Evolutionary conservation across 2,329 filamentous ascomycete genomes (phyloP), one percentile per base, ranked within the genome.

Genomic region (Phaeosphaeria sp.): DNA sequence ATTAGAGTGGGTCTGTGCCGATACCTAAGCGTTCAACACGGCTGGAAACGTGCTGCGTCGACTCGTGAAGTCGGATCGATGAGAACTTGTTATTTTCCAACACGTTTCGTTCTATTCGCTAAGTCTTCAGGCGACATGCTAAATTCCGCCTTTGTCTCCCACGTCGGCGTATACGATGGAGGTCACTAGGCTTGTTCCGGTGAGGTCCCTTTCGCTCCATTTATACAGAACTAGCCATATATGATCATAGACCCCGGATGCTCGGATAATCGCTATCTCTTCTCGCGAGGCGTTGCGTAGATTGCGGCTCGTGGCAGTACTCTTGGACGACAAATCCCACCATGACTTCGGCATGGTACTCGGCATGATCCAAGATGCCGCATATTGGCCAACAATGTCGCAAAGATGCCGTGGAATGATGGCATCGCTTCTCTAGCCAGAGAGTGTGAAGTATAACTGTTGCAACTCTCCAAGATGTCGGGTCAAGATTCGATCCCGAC

Each of bases 361-460:
- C 64, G 65, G 62, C 62, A 65, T 54, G 55, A 39, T 44, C 27
- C 18, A 44, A 23, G 44, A 52, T 65, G 64, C 65, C 64, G 61
- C 9, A 56, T 44, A 33, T 51, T 47, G 63, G 43, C 25, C 21
- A 44, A 18, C 21, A 39, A 49, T 23, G 22, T 50, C 51, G 51
- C 47, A 54, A 49, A 36, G 6, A 42, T 43, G 22, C 47, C 25
- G 17, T 41, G 33, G 23, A 46, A 55, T 46, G 30, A 47, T 47
- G 30, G 43, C 41, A 51, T 56, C 7, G 30, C 30, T 15, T 15
- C 7, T 36, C 9, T 15, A 36, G 17, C 9, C 30, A 21, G 30
- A 36, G 36, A 18, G n/a, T 11, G 10, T 10, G 15, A 17, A 15
- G 42, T 53, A 41, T 44, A 46, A 17, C 18, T 33, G 39, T 33